Base-by-base conservation (phyloP, 345 rosid genomes). In the Eucalyptus marginata region DNA sequence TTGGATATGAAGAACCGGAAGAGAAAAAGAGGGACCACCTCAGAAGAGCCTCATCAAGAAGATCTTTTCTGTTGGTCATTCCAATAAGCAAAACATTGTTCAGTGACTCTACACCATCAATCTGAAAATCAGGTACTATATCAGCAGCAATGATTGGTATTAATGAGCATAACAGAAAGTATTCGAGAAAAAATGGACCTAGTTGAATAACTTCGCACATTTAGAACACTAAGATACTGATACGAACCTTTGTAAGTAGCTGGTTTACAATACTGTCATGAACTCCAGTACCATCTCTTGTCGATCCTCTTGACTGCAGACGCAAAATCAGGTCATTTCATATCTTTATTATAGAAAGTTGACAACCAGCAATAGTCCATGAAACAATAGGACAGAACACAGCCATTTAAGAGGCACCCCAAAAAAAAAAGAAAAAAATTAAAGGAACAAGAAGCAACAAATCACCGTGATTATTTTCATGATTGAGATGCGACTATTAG, bases 61-160 rank as follows among this genome's bases (percentile, higher is more conserved):
- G 93, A 94, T 98, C 99, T 94, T 95, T 96, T 93, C 99, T 94
- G 92, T 98, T 96, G 91, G 99, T 97, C 99, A 96, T 98, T 92
- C 99, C 99, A 92, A 97, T 98, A 87, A 97, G 99, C 91, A 98
- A 93, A 86, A 98, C 99, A 93, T 98, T 98, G 90, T 98, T 98
- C 88, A 98, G 95, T 33, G 99, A 95, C 93, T 97, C 99, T 95
- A 97, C 99, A 31, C 99, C 99, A 93, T 98, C 99, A 87, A 98
- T 98, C 99, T 96, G 99, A 92, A 93, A 90, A 93, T 27, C 49
- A 17, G 29, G 49, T 14, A 62, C 22, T n/a, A 66, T 7, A 4
- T 68, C 43, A 87, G 83, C 13, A 40, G 44, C 44, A 50, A 43
- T 31, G 59, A 52, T 86, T 29, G 14, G 91, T 71, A 24, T 87